Percentiles rank a stretch among this genome's conserved stretches.
Evolutionary conservation across 371 early-diverging fungal genomes (phyloP).

Genomic region (Blastocladiella emersonii): DNA sequence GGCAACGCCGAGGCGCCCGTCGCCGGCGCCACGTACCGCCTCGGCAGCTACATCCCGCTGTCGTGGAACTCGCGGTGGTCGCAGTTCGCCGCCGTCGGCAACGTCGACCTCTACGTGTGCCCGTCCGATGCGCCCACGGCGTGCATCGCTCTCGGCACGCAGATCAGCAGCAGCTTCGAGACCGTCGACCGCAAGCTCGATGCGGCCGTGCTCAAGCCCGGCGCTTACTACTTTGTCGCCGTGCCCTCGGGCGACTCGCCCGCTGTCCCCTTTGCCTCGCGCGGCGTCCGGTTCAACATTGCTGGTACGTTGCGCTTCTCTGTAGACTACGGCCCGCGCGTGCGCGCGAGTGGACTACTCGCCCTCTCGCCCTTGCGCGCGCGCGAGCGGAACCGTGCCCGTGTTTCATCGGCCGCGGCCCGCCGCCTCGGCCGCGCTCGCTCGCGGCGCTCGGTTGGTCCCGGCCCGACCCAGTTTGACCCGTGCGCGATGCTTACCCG

Average conservation of each 20-base stretch:
- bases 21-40: not conserved
- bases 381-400: no score
- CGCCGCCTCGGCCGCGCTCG: no score
- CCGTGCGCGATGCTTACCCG: no score
- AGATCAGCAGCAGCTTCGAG: no score
- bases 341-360: no score
- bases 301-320: no score
- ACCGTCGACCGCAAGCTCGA: not conserved
- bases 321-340: no score
- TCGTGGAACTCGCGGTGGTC: slow-evolving; percentile 2
- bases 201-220: not conserved
- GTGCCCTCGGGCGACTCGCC: not conserved
- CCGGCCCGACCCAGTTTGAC: no score
- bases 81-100: not conserved
- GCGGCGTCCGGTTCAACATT: not conserved
- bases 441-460: no score
- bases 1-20: not conserved
- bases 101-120: slow-evolving; percentile 5
- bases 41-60: not conserved
- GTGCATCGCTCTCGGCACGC: not conserved
- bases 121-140: not conserved
- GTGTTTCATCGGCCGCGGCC: no score
- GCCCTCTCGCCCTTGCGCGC: no score
- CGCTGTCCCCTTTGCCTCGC: not conserved
- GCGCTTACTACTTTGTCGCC: not conserved